Evolutionary conservation across 441 rosid genomes (phyloP), one percentile per base, ranked within the genome.

Genomic region (Cnidoscolus chayamansa): DNA sequence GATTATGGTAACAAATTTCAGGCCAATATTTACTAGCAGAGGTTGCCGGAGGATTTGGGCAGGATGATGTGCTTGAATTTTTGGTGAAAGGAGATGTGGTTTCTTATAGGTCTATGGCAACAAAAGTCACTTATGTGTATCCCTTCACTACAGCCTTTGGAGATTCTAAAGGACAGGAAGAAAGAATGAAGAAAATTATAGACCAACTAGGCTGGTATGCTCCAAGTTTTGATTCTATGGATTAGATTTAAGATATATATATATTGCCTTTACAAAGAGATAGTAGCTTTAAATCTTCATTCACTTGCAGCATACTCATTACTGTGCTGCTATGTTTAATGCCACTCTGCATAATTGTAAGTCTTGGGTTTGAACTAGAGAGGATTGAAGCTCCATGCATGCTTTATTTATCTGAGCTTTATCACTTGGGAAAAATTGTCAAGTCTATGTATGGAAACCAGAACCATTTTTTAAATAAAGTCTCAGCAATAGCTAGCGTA

Each of bases 61-160:
- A 80, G 70, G 97, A 93, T 65, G 86, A 93, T 65, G 86, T 93
- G 55, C 57, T 91, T 63, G 96, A 94, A 86, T 91, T 91, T 79
- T 63, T 90, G 85, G 90, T 91, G 71, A 90, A 82, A 76, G 86
- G 88, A 70, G 97, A 90, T 71, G 94, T 84, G 76, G 95, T 86
- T 76, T 78, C 88, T 62, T 91, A 87, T 37, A 4, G 45, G 78
- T 75, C 74, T 12, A 88, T 88, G 97, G 95, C 97, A 61, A 83
- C 85, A 53, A 91, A 89, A 73, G 95, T 89, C 10, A 91, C 96
- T 8, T 91, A 86, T 83, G 82, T 94, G 13, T 94, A 94, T 76
- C 98, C 98, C 0, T 94, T 94, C 81, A 88, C 96, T 3, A 90
- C 98, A 54, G 94, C 97, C 31, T 82, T 91, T 6, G 97, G 97